A percentile compares a stretch with the other conserved stretches of the same genome.
Conservation (phyloP, 306 rosid species). For the Ochetophila trinervis region DNA sequence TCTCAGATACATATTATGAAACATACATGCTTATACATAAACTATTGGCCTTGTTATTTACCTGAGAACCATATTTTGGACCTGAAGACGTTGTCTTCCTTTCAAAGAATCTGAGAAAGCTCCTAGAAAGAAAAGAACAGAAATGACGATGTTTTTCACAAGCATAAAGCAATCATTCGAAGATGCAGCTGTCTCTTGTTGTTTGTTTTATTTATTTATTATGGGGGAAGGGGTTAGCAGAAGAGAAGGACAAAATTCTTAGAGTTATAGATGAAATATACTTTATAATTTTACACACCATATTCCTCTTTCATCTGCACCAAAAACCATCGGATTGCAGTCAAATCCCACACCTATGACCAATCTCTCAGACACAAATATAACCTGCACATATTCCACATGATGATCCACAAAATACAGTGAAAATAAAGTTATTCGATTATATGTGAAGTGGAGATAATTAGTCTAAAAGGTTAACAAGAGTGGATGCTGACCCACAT, state of each 20-base stretch:
- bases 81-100: slow-evolving; percentile 59
- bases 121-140: slow-evolving; percentile 45
- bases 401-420: slow-evolving; percentile 33
- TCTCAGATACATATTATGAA: neutral
- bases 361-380: slow-evolving; percentile 84
- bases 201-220: neutral
- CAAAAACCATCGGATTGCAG: slow-evolving; percentile 86
- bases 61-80: slow-evolving; percentile 80
- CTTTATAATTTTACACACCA: slow-evolving; percentile 49
- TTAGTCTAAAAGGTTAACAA: slow-evolving; percentile 31
- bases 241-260: neutral
- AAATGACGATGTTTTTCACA: slow-evolving; percentile 13
- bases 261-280: too few species aligned
- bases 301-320: slow-evolving; percentile 77
- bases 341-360: slow-evolving; percentile 91
- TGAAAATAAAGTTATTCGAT: slow-evolving; percentile 34
- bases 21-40: neutral
- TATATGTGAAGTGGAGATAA: slow-evolving; percentile 21
- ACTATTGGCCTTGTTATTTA: slow-evolving; percentile 22
- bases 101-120: slow-evolving; percentile 77
- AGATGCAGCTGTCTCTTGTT: neutral
- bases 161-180: slow-evolving; percentile 17
- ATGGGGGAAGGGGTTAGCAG: neutral
- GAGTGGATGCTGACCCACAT: slow-evolving; percentile 99
- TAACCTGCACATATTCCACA: slow-evolving; percentile 59